A percentile compares a stretch with the other conserved stretches of the same genome.
These are phyloP conservation scores for Phytophthora pseudosyringae DNA, from an alignment of 352 stramenopile species.

Conservation along the genomic window DNA sequence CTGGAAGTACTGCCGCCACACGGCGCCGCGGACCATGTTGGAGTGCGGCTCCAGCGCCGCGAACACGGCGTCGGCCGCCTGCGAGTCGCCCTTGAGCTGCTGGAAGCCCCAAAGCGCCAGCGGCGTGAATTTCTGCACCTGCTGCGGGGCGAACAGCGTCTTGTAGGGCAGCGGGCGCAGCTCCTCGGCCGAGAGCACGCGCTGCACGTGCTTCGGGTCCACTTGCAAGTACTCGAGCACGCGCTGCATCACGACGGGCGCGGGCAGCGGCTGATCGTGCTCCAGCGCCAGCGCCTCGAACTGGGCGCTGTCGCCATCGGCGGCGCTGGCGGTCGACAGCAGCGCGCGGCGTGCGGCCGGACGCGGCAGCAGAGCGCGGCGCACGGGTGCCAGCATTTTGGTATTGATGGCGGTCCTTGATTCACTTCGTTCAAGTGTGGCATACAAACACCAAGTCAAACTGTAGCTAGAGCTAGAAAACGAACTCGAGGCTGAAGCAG, in stretches of 20 bases:
- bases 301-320: neutral
- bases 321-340: slow-evolving; percentile 18
- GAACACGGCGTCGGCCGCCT: slow-evolving; percentile 39
- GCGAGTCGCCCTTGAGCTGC: slow-evolving; percentile 16
- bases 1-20: slow-evolving; percentile 69
- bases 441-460: neutral
- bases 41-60: slow-evolving; percentile 50
- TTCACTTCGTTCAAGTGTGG: neutral
- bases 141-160: slow-evolving; percentile 34
- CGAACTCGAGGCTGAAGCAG: slow-evolving; percentile 5
- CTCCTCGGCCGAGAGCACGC: slow-evolving; percentile 27
- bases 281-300: slow-evolving; percentile 39
- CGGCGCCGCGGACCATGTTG: slow-evolving; percentile 50
- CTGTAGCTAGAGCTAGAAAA: slow-evolving; percentile 11
- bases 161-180: slow-evolving; percentile 35
- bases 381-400: slow-evolving; percentile 11
- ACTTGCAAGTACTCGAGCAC: slow-evolving; percentile 49
- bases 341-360: slow-evolving; percentile 7
- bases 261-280: slow-evolving; percentile 12
- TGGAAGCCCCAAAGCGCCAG: slow-evolving; percentile 50
- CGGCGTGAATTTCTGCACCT: slow-evolving; percentile 41
- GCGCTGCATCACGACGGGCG: slow-evolving; percentile 24
- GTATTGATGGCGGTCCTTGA: slow-evolving; percentile 6
- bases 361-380: slow-evolving; percentile 14
- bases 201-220: slow-evolving; percentile 20